A percentile compares a stretch with the other conserved stretches of the same genome.
phyloP scores from a whole-genome alignment of 1,139 yeast genomes.

The Suhomyces ambrosiae region DNA sequence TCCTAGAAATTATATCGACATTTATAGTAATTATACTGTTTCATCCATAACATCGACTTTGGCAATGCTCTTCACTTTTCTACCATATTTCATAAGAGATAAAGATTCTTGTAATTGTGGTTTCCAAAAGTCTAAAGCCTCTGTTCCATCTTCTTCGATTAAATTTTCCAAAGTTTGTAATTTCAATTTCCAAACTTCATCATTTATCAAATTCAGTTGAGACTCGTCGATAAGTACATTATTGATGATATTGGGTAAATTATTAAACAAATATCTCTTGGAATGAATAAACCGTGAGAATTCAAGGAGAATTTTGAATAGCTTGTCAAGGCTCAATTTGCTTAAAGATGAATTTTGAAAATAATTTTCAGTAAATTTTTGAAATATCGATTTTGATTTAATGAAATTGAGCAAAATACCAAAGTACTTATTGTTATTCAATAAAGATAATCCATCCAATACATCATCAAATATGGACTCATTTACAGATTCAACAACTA shows the following conservation, averaged over 20 bases:
- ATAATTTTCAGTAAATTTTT: slow-evolving; percentile 17
- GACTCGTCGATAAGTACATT: slow-evolving; percentile 12
- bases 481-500: slow-evolving; percentile 16
- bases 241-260: slow-evolving; percentile 31
- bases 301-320: slow-evolving; percentile 26
- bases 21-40: slow-evolving; percentile 19
- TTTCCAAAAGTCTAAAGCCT: slow-evolving; percentile 30
- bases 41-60: slow-evolving; percentile 35
- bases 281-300: slow-evolving; percentile 29
- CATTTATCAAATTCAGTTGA: slow-evolving; percentile 19
- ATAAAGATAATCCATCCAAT: slow-evolving; percentile 22
- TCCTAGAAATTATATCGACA: too few relatives aligned
- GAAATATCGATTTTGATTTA: slow-evolving; percentile 23
- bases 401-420: slow-evolving; percentile 34
- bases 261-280: slow-evolving; percentile 26
- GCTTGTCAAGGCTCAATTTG: slow-evolving; percentile 28
- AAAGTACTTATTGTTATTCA: slow-evolving; percentile 28
- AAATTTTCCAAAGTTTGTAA: slow-evolving; percentile 28
- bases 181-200: slow-evolving; percentile 33
- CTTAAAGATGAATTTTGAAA: slow-evolving; percentile 24
- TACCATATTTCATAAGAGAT: slow-evolving; percentile 35
- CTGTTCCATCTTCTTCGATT: slow-evolving; percentile 20
- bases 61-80: slow-evolving; percentile 23
- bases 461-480: slow-evolving; percentile 16
- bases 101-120: slow-evolving; percentile 25